Evolutionary conservation across 2,329 filamentous ascomycete genomes (phyloP).

Genomic region (Penicillium sp.): DNA sequence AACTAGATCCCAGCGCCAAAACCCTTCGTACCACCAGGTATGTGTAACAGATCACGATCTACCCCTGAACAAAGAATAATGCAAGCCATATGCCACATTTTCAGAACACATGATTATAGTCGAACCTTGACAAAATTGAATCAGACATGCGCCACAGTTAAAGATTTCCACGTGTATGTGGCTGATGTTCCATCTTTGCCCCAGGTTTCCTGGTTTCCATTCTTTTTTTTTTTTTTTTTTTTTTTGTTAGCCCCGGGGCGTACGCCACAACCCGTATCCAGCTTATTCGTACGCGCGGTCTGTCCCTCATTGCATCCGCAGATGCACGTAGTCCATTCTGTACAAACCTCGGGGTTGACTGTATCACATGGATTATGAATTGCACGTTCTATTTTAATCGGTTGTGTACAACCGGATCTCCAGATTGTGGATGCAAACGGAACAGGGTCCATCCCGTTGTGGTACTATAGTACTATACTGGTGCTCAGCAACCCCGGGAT

Average conservation of each 20-base stretch:
- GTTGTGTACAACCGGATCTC: not conserved
- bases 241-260: not conserved
- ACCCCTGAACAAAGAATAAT: not conserved
- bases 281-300: not conserved
- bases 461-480: not conserved
- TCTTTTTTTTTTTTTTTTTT: not conserved
- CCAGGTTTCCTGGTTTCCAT: not conserved
- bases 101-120: too few relatives aligned
- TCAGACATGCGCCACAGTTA: not conserved
- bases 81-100: not conserved
- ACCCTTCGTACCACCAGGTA: not conserved
- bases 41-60: not conserved
- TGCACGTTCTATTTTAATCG: not conserved
- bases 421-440: not conserved
- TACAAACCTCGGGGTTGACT: not conserved
- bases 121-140: not conserved
- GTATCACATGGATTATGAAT: not conserved
- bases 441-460: not conserved
- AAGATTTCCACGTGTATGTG: not conserved
- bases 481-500: too few relatives aligned
- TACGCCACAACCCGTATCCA: not conserved
- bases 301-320: not conserved
- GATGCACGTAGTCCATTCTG: not conserved
- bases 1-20: not conserved
- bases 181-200: not conserved